These are phyloP conservation scores for Galerina sulciceps DNA, from an alignment of 768 basidiomycete genomes.

Conservation along the genomic window DNA sequence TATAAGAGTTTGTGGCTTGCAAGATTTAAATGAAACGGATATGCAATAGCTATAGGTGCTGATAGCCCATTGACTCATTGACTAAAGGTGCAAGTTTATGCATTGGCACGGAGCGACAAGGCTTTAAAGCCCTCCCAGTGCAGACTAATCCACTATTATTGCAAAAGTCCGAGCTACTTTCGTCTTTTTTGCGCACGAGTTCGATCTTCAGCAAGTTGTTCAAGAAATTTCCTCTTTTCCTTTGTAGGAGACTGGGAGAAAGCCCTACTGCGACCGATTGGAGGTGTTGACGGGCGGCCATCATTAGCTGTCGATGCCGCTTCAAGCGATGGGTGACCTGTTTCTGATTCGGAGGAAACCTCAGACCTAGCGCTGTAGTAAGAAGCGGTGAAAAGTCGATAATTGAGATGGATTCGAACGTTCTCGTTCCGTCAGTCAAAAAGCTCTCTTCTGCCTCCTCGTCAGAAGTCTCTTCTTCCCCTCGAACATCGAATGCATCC, in stretches of 20 bases:
- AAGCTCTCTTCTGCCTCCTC: constrained; percentile 47
- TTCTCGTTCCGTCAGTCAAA: constrained; percentile 22
- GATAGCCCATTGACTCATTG: too few relatives aligned
- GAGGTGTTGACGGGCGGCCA: constrained; percentile 6
- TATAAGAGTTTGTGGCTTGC: too few relatives aligned
- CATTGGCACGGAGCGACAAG: too few relatives aligned
- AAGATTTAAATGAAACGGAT: too few relatives aligned
- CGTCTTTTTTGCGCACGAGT: constrained; percentile 19
- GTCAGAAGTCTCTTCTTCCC: constrained; percentile 42
- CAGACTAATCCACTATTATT: neutral
- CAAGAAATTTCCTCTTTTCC: constrained; percentile 37
- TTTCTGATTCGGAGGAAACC: constrained; percentile 4
- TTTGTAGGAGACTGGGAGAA: constrained; percentile 34
- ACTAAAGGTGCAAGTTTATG: too few relatives aligned
- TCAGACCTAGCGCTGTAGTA: neutral
- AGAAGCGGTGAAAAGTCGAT: neutral
- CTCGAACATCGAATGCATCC: constrained; percentile 39
- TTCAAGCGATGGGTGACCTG: constrained; percentile 9
- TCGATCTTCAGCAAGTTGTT: constrained; percentile 33
- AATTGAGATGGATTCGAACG: constrained; percentile 7
- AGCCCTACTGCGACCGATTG: constrained; percentile 7
- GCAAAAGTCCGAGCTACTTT: neutral
- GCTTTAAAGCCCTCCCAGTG: neutral
- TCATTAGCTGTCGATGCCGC: neutral
- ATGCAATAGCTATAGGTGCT: too few relatives aligned